Conservation (phyloP, 108 stramenopile genomes). For the Fragilariopsis cylindrus region DNA sequence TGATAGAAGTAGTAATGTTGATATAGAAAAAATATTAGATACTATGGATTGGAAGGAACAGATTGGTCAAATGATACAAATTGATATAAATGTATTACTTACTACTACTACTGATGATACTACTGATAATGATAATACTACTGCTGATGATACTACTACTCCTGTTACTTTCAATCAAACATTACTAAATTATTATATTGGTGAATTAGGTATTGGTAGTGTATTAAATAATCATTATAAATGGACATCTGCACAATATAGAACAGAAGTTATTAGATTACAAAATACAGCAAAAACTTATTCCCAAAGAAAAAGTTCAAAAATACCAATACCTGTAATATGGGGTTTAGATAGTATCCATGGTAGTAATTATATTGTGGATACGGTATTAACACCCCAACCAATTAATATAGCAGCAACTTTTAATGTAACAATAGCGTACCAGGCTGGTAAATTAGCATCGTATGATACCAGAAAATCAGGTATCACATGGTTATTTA, state of each 20-base stretch:
- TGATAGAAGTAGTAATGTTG: background rate
- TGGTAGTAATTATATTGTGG: slow-evolving; percentile 82
- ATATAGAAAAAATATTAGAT: slow-evolving; percentile 36
- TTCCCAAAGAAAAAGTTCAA: background rate
- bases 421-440: slow-evolving; percentile 59
- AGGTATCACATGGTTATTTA: slow-evolving; percentile 82
- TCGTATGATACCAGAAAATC: slow-evolving; percentile 71
- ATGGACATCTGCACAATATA: slow-evolving; percentile 43
- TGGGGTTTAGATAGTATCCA: slow-evolving; percentile 84
- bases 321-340: slow-evolving; percentile 67
- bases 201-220: slow-evolving; percentile 51
- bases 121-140: background rate
- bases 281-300: slow-evolving; percentile 43
- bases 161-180: slow-evolving; percentile 12
- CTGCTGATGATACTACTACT: slow-evolving; percentile 14
- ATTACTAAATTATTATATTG: slow-evolving; percentile 44
- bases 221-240: slow-evolving; percentile 40
- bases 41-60: slow-evolving; percentile 41
- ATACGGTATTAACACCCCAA: slow-evolving; percentile 71
- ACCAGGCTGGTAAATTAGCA: slow-evolving; percentile 53
- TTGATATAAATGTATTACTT: slow-evolving; percentile 50
- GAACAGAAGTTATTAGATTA: slow-evolving; percentile 37
- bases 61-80: slow-evolving; percentile 63
- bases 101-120: slow-evolving; percentile 25
- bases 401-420: slow-evolving; percentile 79